These are phyloP conservation scores for Crotalaria pallida DNA, from an alignment of 306 rosid species.

Conservation along the genomic window DNA sequence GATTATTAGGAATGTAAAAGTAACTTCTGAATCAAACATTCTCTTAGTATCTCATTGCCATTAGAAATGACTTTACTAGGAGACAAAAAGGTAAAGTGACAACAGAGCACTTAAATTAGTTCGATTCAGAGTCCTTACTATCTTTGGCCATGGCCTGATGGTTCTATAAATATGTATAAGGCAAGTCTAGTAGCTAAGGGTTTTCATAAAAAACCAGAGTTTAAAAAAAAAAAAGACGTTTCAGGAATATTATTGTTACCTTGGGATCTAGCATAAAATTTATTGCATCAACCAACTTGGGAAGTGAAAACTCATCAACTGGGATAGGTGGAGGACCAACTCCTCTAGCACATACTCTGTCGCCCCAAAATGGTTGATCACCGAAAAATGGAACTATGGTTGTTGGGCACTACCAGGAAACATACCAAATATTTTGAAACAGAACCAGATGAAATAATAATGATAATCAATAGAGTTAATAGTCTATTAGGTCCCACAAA, in stretches of 20 bases:
- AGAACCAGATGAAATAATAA: slow-evolving; percentile 1
- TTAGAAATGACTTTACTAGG: background rate
- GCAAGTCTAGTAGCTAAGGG: too few species aligned
- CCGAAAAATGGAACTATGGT: slow-evolving; percentile 92
- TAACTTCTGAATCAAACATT: too few species aligned
- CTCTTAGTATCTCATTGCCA: background rate
- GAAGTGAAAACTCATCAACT: slow-evolving; percentile 86
- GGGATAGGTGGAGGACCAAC: slow-evolving; percentile 95
- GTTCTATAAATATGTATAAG: too few species aligned
- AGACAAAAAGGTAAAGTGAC: background rate
- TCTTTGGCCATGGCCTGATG: too few species aligned
- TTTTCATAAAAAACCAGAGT: too few species aligned
- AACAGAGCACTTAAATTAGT: background rate
- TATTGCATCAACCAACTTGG: slow-evolving; percentile 72
- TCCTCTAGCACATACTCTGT: slow-evolving; percentile 85
- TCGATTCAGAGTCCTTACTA: too few species aligned
- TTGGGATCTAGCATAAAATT: slow-evolving; percentile 76
- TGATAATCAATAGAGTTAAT: too few species aligned
- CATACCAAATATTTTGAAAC: background rate
- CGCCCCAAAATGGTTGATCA: slow-evolving; percentile 99
- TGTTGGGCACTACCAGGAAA: slow-evolving; percentile 75
- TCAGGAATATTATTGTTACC: slow-evolving; percentile 42
- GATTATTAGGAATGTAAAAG: too few species aligned
- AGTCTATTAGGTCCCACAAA: too few species aligned
- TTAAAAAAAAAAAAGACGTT: background rate